Evolutionary conservation across 2,329 filamentous ascomycete species (phyloP).

Genomic region (Ceratocystis cubensis): DNA sequence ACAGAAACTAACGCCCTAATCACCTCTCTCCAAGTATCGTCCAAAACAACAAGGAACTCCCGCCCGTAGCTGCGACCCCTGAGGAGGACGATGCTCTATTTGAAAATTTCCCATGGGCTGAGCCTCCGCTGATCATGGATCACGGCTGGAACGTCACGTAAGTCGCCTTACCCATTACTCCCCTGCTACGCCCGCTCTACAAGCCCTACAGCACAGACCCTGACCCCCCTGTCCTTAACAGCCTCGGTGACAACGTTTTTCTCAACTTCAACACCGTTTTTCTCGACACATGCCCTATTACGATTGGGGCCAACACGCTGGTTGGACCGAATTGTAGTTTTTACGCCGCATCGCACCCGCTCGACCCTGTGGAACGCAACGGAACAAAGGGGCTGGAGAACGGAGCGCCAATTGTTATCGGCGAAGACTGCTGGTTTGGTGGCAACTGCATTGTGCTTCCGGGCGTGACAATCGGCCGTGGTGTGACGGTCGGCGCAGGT

Average conservation of each 20-base stretch:
- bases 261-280: constrained; percentile 64
- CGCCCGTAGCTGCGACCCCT: constrained; percentile 40
- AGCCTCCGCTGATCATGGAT: constrained; percentile 57
- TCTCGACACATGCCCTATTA: constrained; percentile 63
- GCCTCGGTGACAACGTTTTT: constrained; percentile 57
- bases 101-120: constrained; percentile 53
- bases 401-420: constrained; percentile 61
- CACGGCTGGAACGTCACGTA: constrained; percentile 63
- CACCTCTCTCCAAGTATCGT: constrained; percentile 37
- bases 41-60: constrained; percentile 45
- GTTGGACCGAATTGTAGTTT: constrained; percentile 68
- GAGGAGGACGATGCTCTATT: constrained; percentile 52
- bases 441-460: constrained; percentile 59
- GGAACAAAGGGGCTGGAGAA: constrained; percentile 62
- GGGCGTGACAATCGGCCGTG: constrained; percentile 65
- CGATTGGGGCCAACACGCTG: constrained; percentile 63
- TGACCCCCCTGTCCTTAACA: constrained; percentile 22
- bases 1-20: not conserved
- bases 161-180: constrained; percentile 17
- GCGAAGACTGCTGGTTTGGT: constrained; percentile 71
- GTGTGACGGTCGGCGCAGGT: constrained; percentile 63
- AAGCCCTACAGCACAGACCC: not conserved
- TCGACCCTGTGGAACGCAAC: constrained; percentile 62
- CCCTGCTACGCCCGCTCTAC: too few relatives aligned
- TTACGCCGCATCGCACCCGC: constrained; percentile 62